Evolutionary conservation across 1,284 basidiomycete genomes (phyloP), one percentile per base, ranked within the genome.

Genomic region (Meira miltonrushii): DNA sequence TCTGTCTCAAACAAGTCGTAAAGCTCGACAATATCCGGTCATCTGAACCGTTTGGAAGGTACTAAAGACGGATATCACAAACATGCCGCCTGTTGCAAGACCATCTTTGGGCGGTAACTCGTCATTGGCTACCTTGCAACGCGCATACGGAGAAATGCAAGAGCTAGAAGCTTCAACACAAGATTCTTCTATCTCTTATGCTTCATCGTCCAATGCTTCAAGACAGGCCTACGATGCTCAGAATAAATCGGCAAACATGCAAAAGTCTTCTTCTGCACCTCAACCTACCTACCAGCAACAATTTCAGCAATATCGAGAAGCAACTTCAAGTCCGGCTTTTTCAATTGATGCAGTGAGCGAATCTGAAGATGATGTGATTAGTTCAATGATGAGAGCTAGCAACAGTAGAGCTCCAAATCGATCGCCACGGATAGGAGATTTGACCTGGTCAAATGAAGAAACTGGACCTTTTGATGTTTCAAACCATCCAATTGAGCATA

Each of bases 371-470:
- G 49, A 61, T 15, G 21, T 50, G 21, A 13, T 21, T 15, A 12
- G 21, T 37, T 33, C 38, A 12, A 15, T 23, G 13, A n/a, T 46
- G 11, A 46, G 15, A 15, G 5, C 38, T 25, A 38, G 37, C 23
- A 40, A 25, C 37, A 33, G 8, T 15, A 39, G 33, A 23, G 10
- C 12, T 39, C 13, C 54, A 19, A 19, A n/a, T 41, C 40, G 48
- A 25, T 71, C 68, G 1, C 63, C 72, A 0, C 55, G 61, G 41
- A 71, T 74, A 33, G 72, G 70, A 19, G 70, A 72, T 53, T 61
- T 67, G 5, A 66, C 68, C 9, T 74, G 72, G 72, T 59, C 70
- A n/a, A 64, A 62, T 11, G 69, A 69, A 44, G 72, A 74, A 57
- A 72, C 69, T 0, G 72, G 72, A 0, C 72, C 72, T 0, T 74